Percentiles rank a stretch among this genome's conserved stretches.
Conservation (phyloP, 2,329 filamentous ascomycete genomes). For the Curvularia sp. region DNA sequence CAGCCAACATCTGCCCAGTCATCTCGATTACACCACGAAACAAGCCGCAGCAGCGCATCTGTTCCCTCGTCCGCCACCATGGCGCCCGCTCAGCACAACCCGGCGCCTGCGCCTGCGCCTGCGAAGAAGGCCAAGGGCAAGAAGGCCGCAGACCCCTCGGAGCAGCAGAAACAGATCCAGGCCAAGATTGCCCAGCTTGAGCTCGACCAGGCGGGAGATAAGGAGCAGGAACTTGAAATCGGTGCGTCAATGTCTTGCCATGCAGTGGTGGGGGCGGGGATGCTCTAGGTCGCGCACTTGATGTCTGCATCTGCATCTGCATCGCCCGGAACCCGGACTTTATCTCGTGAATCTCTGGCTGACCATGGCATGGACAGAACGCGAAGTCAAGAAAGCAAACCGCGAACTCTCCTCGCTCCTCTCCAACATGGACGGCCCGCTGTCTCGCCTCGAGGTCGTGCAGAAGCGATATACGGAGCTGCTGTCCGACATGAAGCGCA, state of each 20-base stretch:
- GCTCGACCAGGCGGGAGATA: constrained; percentile 89
- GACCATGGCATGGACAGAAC: constrained; percentile 65
- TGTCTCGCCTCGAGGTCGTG: constrained; percentile 89
- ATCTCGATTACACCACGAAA: constrained; percentile 48
- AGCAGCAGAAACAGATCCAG: constrained; percentile 89
- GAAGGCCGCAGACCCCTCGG: constrained; percentile 82
- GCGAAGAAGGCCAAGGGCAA: constrained; percentile 84
- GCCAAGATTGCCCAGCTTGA: constrained; percentile 96
- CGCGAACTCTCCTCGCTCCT: constrained; percentile 87
- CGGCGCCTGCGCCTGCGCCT: constrained; percentile 60
- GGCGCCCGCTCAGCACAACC: constrained; percentile 54
- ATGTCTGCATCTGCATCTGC: constrained; percentile 18
- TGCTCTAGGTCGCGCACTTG: constrained; percentile 15
- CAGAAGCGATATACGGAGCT: constrained; percentile 92
- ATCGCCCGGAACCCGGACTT: constrained; percentile 11
- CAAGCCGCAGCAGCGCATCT: constrained; percentile 49
- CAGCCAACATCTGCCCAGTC: constrained; percentile 39
- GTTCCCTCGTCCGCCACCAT: constrained; percentile 53
- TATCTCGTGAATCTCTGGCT: constrained; percentile 29
- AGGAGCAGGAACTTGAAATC: constrained; percentile 95
- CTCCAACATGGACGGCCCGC: constrained; percentile 84
- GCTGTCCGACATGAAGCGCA: constrained; percentile 90
- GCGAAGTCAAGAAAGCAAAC: constrained; percentile 92
- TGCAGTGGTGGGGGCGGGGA: constrained; percentile 9
- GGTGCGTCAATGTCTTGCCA: constrained; percentile 60